phyloP scores from a whole-genome alignment of 441 rosid species.

The Geranium incanum region DNA sequence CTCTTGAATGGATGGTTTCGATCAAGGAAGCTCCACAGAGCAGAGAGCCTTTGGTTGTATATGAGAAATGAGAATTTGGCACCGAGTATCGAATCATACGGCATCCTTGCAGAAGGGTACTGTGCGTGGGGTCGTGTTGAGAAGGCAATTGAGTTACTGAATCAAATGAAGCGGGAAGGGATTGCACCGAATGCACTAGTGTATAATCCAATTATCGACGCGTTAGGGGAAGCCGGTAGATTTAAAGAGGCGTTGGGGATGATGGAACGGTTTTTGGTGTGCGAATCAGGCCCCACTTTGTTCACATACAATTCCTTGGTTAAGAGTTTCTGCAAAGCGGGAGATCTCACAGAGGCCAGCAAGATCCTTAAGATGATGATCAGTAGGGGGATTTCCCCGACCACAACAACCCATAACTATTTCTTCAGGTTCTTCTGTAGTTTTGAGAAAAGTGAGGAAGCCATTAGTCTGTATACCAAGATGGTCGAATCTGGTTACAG shows the following conservation, averaged over 20 bases:
- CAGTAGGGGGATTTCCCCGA: constrained; percentile 53
- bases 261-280: constrained; percentile 57
- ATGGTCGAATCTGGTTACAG: constrained; percentile 65
- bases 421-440: constrained; percentile 60
- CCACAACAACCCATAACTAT: constrained; percentile 62
- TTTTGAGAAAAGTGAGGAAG: constrained; percentile 55
- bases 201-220: constrained; percentile 69
- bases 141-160: constrained; percentile 54
- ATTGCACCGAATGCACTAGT: constrained; percentile 50
- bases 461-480: constrained; percentile 67
- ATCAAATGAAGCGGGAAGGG: constrained; percentile 59
- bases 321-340: constrained; percentile 69
- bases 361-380: constrained; percentile 71
- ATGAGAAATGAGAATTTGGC: constrained; percentile 47
- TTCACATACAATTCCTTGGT: constrained; percentile 79
- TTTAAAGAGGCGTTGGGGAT: constrained; percentile 58
- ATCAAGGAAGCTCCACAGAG: constrained; percentile 52
- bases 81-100: constrained; percentile 64
- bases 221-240: constrained; percentile 64
- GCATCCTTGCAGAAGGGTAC: constrained; percentile 74
- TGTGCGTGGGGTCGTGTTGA: constrained; percentile 58
- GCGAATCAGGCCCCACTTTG: constrained; percentile 61
- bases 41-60: constrained; percentile 61
- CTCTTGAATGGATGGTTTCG: constrained; percentile 77
- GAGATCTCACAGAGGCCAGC: constrained; percentile 62